phyloP scores from a whole-genome alignment of 148 eudicot species.

The Tetragonia tetragonoides region DNA sequence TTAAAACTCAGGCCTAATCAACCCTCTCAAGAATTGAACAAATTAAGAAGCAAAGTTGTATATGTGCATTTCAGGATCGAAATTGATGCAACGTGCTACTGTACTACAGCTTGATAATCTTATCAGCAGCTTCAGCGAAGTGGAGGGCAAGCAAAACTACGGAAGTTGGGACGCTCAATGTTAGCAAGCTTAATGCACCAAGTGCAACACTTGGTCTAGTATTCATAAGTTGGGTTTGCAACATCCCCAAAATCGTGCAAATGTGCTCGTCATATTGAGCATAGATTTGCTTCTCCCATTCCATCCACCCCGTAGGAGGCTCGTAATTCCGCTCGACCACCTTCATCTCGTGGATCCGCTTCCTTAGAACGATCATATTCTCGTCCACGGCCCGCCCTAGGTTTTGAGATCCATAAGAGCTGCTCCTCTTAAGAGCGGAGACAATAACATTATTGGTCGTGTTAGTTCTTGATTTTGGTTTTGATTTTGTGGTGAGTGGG shows the following conservation, averaged over 20 bases:
- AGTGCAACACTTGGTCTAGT: constrained; percentile 45
- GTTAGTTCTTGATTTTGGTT: constrained; percentile 2
- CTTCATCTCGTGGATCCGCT: constrained; percentile 49
- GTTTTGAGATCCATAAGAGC: constrained; percentile 30
- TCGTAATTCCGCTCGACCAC: constrained; percentile 36
- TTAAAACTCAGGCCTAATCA: constrained; percentile 14
- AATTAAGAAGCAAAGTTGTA: neutral
- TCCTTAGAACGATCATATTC: constrained; percentile 44
- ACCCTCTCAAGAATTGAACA: neutral
- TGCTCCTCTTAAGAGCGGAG: constrained; percentile 29
- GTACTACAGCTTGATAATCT: neutral
- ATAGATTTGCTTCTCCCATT: constrained; percentile 52
- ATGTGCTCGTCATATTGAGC: constrained; percentile 35
- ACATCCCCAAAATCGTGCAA: constrained; percentile 33
- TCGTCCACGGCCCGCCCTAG: constrained; percentile 40
- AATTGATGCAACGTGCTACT: neutral
- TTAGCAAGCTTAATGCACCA: constrained; percentile 31
- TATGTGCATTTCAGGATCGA: neutral
- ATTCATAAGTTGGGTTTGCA: constrained; percentile 40
- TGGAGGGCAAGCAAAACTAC: constrained; percentile 27
- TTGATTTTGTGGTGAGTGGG: constrained; percentile 5
- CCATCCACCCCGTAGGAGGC: constrained; percentile 48
- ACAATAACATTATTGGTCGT: neutral
- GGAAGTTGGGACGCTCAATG: constrained; percentile 41
- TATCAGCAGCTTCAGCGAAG: neutral